Conservation (phyloP, 106 monocot genomes). For the Dendrobium officinale region DNA sequence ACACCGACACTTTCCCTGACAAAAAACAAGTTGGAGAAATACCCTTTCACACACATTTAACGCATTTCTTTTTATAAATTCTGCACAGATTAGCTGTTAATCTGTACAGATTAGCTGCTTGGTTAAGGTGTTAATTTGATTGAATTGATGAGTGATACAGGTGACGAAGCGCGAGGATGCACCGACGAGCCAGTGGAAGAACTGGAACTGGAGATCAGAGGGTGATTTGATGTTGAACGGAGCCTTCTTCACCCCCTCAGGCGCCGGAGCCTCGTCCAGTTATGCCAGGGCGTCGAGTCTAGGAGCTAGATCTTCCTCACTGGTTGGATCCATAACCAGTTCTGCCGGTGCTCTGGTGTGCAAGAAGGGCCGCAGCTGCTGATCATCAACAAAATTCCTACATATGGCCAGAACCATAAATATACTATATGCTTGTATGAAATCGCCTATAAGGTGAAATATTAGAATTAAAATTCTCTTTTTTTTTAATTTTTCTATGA, state of each 20-base stretch:
- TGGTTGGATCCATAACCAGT: constrained; percentile 6
- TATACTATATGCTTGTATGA: not conserved
- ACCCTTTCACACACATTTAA: too few species aligned
- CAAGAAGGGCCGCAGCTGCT: constrained; percentile 9
- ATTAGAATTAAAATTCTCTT: not conserved
- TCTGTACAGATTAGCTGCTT: too few species aligned
- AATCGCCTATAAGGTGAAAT: too few species aligned
- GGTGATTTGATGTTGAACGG: constrained; percentile 17
- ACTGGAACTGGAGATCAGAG: constrained; percentile 20
- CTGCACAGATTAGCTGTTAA: too few species aligned
- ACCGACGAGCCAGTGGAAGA: constrained; percentile 10
- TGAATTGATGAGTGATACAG: constrained; percentile 1
- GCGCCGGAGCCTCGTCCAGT: constrained; percentile 13
- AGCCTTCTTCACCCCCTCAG: constrained; percentile 17
- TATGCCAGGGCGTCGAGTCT: constrained; percentile 15
- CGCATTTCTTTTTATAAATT: too few species aligned
- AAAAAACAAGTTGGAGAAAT: too few species aligned
- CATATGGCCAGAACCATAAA: too few species aligned
- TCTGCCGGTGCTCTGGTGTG: constrained; percentile 14
- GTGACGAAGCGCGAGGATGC: constrained; percentile 19
- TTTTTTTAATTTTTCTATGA: not conserved
- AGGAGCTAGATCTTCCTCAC: constrained; percentile 10
- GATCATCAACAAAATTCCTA: not conserved
- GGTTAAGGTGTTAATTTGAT: not conserved
- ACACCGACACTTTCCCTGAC: too few species aligned